These are phyloP conservation scores for Pestalotiopsis sp. DNA, from an alignment of 2,329 filamentous ascomycete genomes.

Conservation along the genomic window DNA sequence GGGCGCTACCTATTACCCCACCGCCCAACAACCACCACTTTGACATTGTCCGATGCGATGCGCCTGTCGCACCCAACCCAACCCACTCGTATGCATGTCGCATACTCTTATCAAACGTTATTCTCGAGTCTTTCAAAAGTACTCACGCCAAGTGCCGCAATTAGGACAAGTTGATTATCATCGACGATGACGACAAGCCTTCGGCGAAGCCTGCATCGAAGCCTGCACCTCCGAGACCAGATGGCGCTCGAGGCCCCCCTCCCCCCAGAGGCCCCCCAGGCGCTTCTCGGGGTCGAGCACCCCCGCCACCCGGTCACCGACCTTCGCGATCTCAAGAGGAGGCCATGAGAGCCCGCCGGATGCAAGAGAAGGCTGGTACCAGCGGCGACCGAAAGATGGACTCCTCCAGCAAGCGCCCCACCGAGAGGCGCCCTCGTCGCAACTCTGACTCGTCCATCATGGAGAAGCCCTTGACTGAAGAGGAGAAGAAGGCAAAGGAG, in stretches of 20 bases:
- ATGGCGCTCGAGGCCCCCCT: constrained; percentile 32
- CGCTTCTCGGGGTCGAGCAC: constrained; percentile 44
- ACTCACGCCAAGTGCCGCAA: constrained; percentile 22
- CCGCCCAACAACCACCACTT: background rate
- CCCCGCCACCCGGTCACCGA: constrained; percentile 52
- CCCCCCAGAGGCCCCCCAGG: constrained; percentile 41
- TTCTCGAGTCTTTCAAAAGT: background rate
- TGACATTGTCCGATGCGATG: background rate
- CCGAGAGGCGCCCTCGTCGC: constrained; percentile 61
- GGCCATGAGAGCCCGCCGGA: constrained; percentile 53
- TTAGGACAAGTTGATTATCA: constrained; percentile 68
- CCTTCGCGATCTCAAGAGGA: constrained; percentile 70
- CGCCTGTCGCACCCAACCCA: background rate
- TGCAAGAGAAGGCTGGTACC: constrained; percentile 29
- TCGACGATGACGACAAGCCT: constrained; percentile 49
- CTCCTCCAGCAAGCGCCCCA: constrained; percentile 42
- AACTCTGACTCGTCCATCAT: constrained; percentile 81
- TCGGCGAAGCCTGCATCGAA: constrained; percentile 28
- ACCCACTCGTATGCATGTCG: background rate
- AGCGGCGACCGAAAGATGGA: constrained; percentile 35
- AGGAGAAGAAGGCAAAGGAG: constrained; percentile 55
- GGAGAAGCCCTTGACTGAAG: constrained; percentile 61
- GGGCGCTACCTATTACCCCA: background rate
- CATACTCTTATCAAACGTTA: background rate
- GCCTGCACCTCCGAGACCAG: constrained; percentile 24